phyloP scores from a whole-genome alignment of 768 basidiomycete species.

The Hirschioporus abietinus region DNA sequence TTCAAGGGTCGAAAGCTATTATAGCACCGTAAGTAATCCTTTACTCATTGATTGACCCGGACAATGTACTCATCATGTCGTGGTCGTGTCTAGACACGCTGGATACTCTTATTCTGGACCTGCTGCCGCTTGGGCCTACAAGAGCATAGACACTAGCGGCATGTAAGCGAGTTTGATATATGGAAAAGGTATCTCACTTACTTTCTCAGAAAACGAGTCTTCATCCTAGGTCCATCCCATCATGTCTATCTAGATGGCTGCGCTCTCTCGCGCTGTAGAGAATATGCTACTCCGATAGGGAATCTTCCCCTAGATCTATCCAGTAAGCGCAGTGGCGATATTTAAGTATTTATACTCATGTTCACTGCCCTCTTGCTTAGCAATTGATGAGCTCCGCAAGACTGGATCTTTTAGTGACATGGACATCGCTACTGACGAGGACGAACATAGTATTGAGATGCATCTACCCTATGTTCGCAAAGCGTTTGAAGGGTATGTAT shows the following conservation, averaged over 20 bases:
- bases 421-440: constrained; percentile 68
- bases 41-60: not conserved
- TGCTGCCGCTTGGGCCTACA: constrained; percentile 95
- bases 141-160: constrained; percentile 69
- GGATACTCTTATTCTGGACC: constrained; percentile 94
- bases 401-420: constrained; percentile 72
- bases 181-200: not conserved
- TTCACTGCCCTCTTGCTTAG: constrained; percentile 30
- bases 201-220: constrained; percentile 71
- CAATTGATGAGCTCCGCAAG: constrained; percentile 54
- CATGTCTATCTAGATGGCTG: constrained; percentile 85
- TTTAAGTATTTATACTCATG: not conserved
- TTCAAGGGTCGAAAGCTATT: constrained; percentile 74
- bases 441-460: constrained; percentile 98
- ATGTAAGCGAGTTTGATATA: constrained; percentile 51
- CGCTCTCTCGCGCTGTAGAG: constrained; percentile 72
- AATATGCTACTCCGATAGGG: constrained; percentile 85
- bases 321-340: constrained; percentile 43
- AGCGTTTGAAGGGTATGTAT: constrained; percentile 67
- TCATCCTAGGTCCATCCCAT: constrained; percentile 95
- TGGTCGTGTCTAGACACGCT: constrained; percentile 63
- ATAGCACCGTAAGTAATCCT: constrained; percentile 81
- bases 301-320: constrained; percentile 71
- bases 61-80: not conserved
- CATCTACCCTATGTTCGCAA: constrained; percentile 90